phyloP scores from a whole-genome alignment of 805 yeast species.

The Komagataella ulmi region DNA sequence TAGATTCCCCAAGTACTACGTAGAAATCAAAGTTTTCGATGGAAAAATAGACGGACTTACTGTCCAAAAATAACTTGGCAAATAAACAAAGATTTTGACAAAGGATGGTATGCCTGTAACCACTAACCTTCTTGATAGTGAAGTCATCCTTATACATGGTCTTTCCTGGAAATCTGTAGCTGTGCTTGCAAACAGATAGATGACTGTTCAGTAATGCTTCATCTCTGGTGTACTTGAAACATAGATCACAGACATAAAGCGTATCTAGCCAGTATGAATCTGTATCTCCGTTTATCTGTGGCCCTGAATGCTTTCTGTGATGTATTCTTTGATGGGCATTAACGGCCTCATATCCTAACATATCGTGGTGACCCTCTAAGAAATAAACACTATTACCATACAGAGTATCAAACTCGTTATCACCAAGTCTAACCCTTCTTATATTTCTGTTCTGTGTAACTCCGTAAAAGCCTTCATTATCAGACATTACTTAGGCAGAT shows the following conservation, averaged over 20 bases:
- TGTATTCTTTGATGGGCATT: conserved; percentile 6
- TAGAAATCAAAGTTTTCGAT: conserved; percentile 74
- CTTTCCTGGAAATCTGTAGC: conserved; percentile 41
- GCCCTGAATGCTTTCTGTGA: conserved; percentile 1
- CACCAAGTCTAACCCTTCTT: conserved; percentile 51
- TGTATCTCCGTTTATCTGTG: conserved; percentile 6
- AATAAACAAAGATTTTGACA: conserved; percentile 77
- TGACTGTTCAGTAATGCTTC: conserved; percentile 37
- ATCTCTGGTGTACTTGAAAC: conserved; percentile 67
- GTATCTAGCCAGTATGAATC: conserved; percentile 39
- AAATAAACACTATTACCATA: conserved; percentile 79
- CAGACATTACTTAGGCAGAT: background rate
- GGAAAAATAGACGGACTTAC: conserved; percentile 75
- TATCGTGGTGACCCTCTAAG: conserved; percentile 24
- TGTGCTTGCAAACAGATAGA: conserved; percentile 23
- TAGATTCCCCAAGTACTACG: conserved; percentile 43
- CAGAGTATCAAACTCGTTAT: conserved; percentile 66
- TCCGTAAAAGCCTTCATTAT: conserved; percentile 41
- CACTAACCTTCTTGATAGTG: conserved; percentile 56
- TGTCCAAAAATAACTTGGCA: conserved; percentile 80
- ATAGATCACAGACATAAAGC: conserved; percentile 63
- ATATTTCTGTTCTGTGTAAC: conserved; percentile 52
- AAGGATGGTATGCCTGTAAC: conserved; percentile 47
- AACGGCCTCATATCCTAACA: conserved; percentile 28
- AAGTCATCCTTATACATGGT: conserved; percentile 44